These are phyloP conservation scores for Tricholoma terreum DNA, from an alignment of 768 basidiomycete genomes.

Conservation along the genomic window DNA sequence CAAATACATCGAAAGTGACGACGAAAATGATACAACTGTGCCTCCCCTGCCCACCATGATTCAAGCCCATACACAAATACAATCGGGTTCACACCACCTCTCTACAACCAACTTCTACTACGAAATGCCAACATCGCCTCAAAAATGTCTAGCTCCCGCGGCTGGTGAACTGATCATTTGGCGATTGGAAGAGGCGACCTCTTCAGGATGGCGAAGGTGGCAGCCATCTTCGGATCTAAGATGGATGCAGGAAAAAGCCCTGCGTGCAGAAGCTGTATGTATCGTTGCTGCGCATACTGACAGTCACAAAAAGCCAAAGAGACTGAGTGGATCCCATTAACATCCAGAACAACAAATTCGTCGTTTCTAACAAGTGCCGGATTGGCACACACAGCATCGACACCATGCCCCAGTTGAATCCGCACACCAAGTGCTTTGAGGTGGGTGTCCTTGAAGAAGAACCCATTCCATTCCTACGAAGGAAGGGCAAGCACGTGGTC, in stretches of 20 bases:
- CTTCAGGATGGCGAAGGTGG: too few relatives aligned
- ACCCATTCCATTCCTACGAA: constrained; percentile 2
- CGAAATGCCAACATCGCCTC: too few relatives aligned
- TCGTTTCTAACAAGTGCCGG: not conserved
- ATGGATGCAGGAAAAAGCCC: too few relatives aligned
- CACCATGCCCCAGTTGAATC: not conserved
- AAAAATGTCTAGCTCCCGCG: not conserved
- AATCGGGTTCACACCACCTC: not conserved
- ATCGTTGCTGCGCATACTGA: not conserved
- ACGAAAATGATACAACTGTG: too few relatives aligned
- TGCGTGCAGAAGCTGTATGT: constrained; percentile 8
- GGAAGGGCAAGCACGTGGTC: not conserved
- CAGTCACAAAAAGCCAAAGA: not conserved
- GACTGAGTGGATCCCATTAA: not conserved
- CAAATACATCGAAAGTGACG: too few relatives aligned
- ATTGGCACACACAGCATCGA: not conserved
- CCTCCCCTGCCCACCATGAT: not conserved
- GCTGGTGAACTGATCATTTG: not conserved
- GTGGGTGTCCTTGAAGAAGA: not conserved
- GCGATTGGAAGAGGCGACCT: not conserved
- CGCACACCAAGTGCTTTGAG: not conserved
- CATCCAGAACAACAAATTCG: not conserved
- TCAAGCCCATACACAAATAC: constrained; percentile 3
- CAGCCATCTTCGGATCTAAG: too few relatives aligned
- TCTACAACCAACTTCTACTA: not conserved